Evolutionary conservation across 805 yeast genomes (phyloP), one percentile per base, ranked within the genome.

Genomic region (Ogataea trehaloabstinens): DNA sequence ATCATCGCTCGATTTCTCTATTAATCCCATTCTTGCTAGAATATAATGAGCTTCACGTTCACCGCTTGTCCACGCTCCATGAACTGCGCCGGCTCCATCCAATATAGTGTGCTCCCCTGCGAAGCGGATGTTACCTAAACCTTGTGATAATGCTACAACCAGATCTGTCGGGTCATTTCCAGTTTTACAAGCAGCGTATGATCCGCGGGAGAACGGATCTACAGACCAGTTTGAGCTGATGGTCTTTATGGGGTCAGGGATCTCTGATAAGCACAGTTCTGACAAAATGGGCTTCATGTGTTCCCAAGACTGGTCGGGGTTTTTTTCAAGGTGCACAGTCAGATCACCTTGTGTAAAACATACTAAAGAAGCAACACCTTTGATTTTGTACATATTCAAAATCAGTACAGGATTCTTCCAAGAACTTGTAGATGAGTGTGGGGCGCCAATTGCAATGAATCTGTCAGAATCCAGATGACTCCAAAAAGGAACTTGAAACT

Each of bases 51-150:
- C 58, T 40, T 61, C 65, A n/a, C 64, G 45, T 18, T 37, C 42
- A 2, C 66, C 96, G 52, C 91, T 82, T 44, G 68, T 66, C 78
- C 86, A 87, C 0, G 96, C 96, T 0, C 95, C 96, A 56, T 89
- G 95, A 4, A 84, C 93, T 50, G 95, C 89, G 0, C 96, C 96
- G 12, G 88, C 84, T 6, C 95, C 96, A 48, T 87, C 95, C 49
- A 77, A 63, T 17, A 80, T 77, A 0, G 96, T 84, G 58, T 89
- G 96, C 55, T 89, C 96, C 6, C 96, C 96, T 0, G 96, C 96
- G 67, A 89, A 89, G 30, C 95, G 67, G 2, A 89, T 63, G 6
- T 70, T 67, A 10, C 71, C 78, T 16, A 73, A 64, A 0, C 88
- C 85, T 18, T 74, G 74, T 15, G 74, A 68, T 41, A 85, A 68